Evolutionary conservation across 768 basidiomycete genomes (phyloP).

Genomic region (Glaciozyma antarctica): DNA sequence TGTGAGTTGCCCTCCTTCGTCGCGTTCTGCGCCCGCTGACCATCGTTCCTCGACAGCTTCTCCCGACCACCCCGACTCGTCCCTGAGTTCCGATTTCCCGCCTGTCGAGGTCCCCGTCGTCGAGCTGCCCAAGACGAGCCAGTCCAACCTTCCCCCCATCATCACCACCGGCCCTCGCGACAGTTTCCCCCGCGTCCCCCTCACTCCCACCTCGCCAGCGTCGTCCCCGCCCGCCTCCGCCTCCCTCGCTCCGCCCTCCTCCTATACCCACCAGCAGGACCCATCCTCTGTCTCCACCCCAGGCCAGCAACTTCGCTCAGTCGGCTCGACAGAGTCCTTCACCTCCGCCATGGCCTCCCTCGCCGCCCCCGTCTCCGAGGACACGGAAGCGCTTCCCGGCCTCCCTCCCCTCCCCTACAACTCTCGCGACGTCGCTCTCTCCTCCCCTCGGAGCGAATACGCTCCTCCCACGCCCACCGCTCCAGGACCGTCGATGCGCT

Average conservation of each 20-base stretch:
- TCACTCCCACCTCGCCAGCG: not conserved
- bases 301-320: no score
- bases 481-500: not conserved
- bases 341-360: no score
- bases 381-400: no score
- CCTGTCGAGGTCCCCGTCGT: not conserved
- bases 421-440: not conserved
- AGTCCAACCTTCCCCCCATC: not conserved
- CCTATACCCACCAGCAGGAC: not conserved
- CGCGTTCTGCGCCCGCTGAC: not conserved
- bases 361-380: no score
- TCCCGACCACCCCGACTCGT: not conserved
- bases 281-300: no score
- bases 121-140: not conserved
- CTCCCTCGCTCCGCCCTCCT: constrained; percentile 6
- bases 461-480: not conserved
- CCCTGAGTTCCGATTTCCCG: not conserved
- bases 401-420: not conserved
- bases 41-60: not conserved
- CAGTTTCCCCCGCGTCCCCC: not conserved
- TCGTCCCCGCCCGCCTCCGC: not conserved
- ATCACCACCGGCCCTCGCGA: not conserved
- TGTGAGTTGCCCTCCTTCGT: not conserved
- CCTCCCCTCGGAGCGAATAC: constrained; percentile 11
- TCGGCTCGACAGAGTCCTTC: no score